Percentiles rank a stretch among this genome's conserved stretches.
phyloP scores from a whole-genome alignment of 2,329 filamentous ascomycete species.

The Fusarium sp. region DNA sequence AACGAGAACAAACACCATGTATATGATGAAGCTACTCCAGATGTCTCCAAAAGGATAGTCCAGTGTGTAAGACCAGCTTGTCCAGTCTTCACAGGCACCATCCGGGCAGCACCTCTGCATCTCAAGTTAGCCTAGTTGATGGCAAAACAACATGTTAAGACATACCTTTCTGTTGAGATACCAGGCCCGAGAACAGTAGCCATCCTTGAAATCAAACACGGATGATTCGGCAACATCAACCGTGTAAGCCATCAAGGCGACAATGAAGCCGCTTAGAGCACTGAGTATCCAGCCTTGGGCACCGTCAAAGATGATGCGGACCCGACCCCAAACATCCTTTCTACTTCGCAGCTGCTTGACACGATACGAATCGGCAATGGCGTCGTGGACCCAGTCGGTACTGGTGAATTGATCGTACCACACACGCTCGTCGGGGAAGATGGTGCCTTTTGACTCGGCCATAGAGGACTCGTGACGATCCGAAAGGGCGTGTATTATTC shows the following conservation, averaged over 20 bases:
- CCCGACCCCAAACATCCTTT: slow-evolving; percentile 85
- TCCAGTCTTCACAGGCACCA: slow-evolving; percentile 68
- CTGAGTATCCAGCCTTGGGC: slow-evolving; percentile 95
- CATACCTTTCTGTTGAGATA: slow-evolving; percentile 77
- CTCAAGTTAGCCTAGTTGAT: slow-evolving; percentile 10
- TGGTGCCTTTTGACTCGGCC: slow-evolving; percentile 72
- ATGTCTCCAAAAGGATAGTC: slow-evolving; percentile 58
- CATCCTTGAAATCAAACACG: slow-evolving; percentile 91
- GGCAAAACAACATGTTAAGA: background rate
- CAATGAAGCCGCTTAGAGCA: slow-evolving; percentile 87
- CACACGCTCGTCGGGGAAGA: slow-evolving; percentile 84
- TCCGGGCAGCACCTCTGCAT: slow-evolving; percentile 66
- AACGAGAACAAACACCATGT: slow-evolving; percentile 76
- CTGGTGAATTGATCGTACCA: slow-evolving; percentile 99
- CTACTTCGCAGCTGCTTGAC: slow-evolving; percentile 84
- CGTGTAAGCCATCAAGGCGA: slow-evolving; percentile 86
- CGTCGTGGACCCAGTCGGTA: slow-evolving; percentile 98
- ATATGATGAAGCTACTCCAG: slow-evolving; percentile 84
- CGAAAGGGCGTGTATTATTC: slow-evolving; percentile 71
- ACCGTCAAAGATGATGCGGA: slow-evolving; percentile 83
- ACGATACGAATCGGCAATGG: slow-evolving; percentile 92
- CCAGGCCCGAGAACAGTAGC: slow-evolving; percentile 81
- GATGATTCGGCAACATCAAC: slow-evolving; percentile 89
- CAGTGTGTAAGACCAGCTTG: slow-evolving; percentile 65
- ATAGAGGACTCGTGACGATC: slow-evolving; percentile 67